Evolutionary conservation across 2,329 filamentous ascomycete genomes (phyloP).

Genomic region (Microcyclospora pomicola): DNA sequence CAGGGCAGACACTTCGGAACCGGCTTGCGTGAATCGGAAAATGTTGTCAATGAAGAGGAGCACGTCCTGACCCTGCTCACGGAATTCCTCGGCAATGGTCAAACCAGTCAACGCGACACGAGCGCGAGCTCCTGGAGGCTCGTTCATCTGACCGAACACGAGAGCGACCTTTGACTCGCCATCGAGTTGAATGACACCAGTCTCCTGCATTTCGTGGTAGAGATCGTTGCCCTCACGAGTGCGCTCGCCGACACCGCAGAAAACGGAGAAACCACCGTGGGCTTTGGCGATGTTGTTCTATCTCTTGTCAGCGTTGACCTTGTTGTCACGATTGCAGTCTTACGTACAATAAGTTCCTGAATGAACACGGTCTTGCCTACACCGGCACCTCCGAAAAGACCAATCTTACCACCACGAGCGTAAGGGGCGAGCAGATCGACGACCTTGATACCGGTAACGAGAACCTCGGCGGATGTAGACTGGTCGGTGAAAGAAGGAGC

Average conservation of each 20-base stretch:
- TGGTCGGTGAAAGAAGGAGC: conserved; percentile 87
- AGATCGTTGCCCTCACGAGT: conserved; percentile 99
- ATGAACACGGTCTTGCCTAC: conserved; percentile 99
- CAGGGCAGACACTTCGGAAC: conserved; percentile 99
- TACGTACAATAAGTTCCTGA: conserved; percentile 85
- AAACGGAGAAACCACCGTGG: conserved; percentile 99
- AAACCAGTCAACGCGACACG: conserved; percentile 94
- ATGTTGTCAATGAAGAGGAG: conserved; percentile 99
- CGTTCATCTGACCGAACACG: conserved; percentile 99
- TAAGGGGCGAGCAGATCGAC: conserved; percentile 98
- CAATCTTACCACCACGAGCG: conserved; percentile 99
- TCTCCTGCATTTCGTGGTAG: conserved; percentile 99
- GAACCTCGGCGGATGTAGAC: conserved; percentile 89
- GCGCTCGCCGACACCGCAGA: conserved; percentile 99
- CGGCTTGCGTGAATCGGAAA: conserved; percentile 98
- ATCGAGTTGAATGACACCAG: conserved; percentile 96
- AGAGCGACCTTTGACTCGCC: conserved; percentile 99
- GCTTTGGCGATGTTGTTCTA: conserved; percentile 99
- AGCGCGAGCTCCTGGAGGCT: conserved; percentile 97
- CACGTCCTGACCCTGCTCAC: conserved; percentile 81
- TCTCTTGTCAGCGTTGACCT: conserved; percentile 13
- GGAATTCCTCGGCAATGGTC: conserved; percentile 61
- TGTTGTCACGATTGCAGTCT: not conserved
- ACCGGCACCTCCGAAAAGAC: conserved; percentile 99
- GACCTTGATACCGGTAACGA: conserved; percentile 99